A percentile compares a stretch with the other conserved stretches of the same genome.
Evolutionary conservation across 192 early-diverging fungal species (phyloP).

Genomic region (Ramicandelaber brevisporus): DNA sequence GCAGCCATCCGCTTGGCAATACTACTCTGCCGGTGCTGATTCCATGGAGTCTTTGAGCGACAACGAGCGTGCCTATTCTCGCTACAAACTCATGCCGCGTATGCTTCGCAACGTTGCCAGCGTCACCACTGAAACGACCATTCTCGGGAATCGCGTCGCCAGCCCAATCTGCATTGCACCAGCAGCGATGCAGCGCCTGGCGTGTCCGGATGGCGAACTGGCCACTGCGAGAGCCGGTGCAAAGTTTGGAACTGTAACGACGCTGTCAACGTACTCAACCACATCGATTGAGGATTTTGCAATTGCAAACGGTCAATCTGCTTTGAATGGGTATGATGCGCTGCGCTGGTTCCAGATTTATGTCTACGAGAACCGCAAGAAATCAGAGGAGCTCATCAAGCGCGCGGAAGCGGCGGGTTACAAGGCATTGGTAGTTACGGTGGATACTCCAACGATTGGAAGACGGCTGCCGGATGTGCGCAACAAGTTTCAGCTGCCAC

Average conservation of each 20-base stretch:
- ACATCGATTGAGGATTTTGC: slow-evolving; percentile 37
- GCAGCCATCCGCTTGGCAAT: slow-evolving; percentile 16
- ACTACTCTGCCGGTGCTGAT: slow-evolving; percentile 26
- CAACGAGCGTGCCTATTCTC: slow-evolving; percentile 15
- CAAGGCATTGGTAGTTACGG: slow-evolving; percentile 34
- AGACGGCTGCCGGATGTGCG: slow-evolving; percentile 28
- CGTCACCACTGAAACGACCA: slow-evolving; percentile 28
- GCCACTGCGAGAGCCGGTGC: slow-evolving; percentile 30
- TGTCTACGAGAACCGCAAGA: slow-evolving; percentile 38
- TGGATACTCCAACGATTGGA: slow-evolving; percentile 26
- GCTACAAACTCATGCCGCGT: slow-evolving; percentile 27
- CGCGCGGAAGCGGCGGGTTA: slow-evolving; percentile 52
- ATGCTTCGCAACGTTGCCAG: slow-evolving; percentile 45
- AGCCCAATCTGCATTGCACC: slow-evolving; percentile 55
- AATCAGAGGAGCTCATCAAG: slow-evolving; percentile 34
- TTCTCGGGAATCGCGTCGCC: slow-evolving; percentile 24
- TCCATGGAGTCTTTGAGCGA: slow-evolving; percentile 19
- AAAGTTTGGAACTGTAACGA: slow-evolving; percentile 17
- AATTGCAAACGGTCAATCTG: slow-evolving; percentile 9
- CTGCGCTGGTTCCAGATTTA: slow-evolving; percentile 64
- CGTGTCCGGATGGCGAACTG: slow-evolving; percentile 33
- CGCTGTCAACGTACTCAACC: slow-evolving; percentile 34
- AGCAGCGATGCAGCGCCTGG: slow-evolving; percentile 52
- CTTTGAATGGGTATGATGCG: no score
- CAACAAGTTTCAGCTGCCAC: slow-evolving; percentile 28